Conservation (phyloP, 2,329 filamentous ascomycete species). For the Samsoniella hepiali region DNA sequence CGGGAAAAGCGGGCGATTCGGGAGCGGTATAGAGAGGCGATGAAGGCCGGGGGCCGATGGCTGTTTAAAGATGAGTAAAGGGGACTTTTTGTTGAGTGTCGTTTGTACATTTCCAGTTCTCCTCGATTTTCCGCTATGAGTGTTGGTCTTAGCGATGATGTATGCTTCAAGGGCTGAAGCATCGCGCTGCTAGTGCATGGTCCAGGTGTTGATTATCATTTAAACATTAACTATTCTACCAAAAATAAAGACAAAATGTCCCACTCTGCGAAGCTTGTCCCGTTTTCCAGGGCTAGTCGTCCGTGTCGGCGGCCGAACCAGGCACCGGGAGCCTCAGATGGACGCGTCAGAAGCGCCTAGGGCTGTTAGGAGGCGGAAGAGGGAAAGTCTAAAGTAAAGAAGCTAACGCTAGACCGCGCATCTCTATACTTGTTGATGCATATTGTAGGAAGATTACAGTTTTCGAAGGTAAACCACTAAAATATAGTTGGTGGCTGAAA, state of each 20-base stretch:
- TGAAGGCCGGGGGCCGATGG: constrained; percentile 73
- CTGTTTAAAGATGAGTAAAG: constrained; percentile 73
- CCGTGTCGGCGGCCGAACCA: too few relatives aligned
- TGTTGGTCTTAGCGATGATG: neutral
- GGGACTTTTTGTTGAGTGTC: neutral
- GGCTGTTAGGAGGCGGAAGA: too few relatives aligned
- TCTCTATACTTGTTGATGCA: too few relatives aligned
- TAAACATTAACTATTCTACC: neutral
- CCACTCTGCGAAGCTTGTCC: too few relatives aligned
- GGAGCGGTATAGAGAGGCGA: constrained; percentile 77
- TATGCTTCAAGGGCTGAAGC: constrained; percentile 14
- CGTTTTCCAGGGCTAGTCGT: too few relatives aligned
- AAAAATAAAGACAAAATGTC: neutral
- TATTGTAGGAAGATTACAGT: too few relatives aligned
- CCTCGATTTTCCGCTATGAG: neutral
- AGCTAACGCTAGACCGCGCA: too few relatives aligned
- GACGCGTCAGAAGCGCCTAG: too few relatives aligned
- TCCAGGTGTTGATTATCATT: neutral
- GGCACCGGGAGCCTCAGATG: too few relatives aligned
- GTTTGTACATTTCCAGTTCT: neutral
- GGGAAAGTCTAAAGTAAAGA: too few relatives aligned
- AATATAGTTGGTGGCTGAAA: too few relatives aligned
- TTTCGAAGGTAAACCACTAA: too few relatives aligned
- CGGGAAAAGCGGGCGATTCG: constrained; percentile 63
- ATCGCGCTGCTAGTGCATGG: neutral